These are phyloP conservation scores for Backusella macrospora DNA, from an alignment of 192 early-diverging fungal species.

Conservation along the genomic window DNA sequence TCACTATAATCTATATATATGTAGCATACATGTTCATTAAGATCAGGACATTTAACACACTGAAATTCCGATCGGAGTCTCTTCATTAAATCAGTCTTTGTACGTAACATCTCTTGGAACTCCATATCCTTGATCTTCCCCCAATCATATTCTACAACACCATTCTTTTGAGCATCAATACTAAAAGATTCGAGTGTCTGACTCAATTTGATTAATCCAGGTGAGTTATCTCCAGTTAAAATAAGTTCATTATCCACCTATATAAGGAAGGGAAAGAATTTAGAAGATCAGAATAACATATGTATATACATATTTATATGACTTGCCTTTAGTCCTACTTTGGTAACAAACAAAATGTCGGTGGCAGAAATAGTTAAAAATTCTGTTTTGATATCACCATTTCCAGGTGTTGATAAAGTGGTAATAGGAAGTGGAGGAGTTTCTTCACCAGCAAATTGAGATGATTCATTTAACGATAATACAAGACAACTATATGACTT, in stretches of 20 bases:
- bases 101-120: conserved; percentile 73
- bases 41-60: conserved; percentile 76
- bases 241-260: conserved; percentile 38
- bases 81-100: conserved; percentile 58
- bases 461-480: conserved; percentile 26
- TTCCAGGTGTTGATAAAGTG: conserved; percentile 44
- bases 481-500: conserved; percentile 49
- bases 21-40: conserved; percentile 72
- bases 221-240: conserved; percentile 38
- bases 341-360: conserved; percentile 63
- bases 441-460: conserved; percentile 17
- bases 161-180: conserved; percentile 33
- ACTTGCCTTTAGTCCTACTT: conserved; percentile 46
- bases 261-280: conserved; percentile 21
- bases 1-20: neutral
- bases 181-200: conserved; percentile 44
- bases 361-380: conserved; percentile 49
- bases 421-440: conserved; percentile 62
- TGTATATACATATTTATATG: conserved; percentile 29
- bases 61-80: conserved; percentile 56
- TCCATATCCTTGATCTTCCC: conserved; percentile 84
- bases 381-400: conserved; percentile 33
- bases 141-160: conserved; percentile 78
- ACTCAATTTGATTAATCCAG: conserved; percentile 27
- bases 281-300: neutral